Base-by-base conservation (phyloP, 139 green algal species). In the Eudorina sp. region DNA sequence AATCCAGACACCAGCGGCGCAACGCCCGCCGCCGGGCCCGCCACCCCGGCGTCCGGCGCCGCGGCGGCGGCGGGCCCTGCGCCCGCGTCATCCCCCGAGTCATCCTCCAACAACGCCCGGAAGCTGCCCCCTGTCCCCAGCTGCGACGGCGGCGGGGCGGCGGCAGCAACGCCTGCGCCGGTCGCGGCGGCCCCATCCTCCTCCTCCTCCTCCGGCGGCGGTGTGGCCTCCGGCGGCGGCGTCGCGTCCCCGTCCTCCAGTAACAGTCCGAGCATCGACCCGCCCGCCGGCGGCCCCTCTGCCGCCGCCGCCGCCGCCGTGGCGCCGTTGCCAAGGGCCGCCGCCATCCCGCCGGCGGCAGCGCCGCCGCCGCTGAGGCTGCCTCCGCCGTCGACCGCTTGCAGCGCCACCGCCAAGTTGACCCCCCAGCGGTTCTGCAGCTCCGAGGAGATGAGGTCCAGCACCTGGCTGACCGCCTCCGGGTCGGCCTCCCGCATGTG, bases 401-500 rank as follows among this genome's bases (percentile, higher is more conserved):
- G 45, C 81, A 87, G n/a, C 2, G 64, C 81, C 41, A 31, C 45
- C 11, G 45, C 4, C 13, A 87, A 43, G 45, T 68, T 53, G n/a
- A 87, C n/a, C 3, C 64, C 64, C 81, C 81, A 87, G 45, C 81
- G 62, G 23, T 2, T 43, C 43, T 78, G 64, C n/a, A 87, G 16
- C 64, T 87, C 64, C 21, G 19, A 19, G 64, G 62, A 87, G 19
- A 87, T 62, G 6, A 31, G 6, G 66, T 87, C 81, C 81, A 87
- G 81, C 31, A 68, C 45, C 23, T 23, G 7, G 4, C 31, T 18
- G 13, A 68, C 81, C 21, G 81, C 81, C 4, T n/a, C 21, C 5
- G 81, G 62, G 81, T 78, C 64, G 8, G 81, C 81, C 5, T 78
- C 81, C 21, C 81, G 81, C 64, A 87, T 78, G 81, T 78, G 25